Evolutionary conservation across 768 basidiomycete genomes (phyloP).

Genomic region (Rhizopogon sp.): DNA sequence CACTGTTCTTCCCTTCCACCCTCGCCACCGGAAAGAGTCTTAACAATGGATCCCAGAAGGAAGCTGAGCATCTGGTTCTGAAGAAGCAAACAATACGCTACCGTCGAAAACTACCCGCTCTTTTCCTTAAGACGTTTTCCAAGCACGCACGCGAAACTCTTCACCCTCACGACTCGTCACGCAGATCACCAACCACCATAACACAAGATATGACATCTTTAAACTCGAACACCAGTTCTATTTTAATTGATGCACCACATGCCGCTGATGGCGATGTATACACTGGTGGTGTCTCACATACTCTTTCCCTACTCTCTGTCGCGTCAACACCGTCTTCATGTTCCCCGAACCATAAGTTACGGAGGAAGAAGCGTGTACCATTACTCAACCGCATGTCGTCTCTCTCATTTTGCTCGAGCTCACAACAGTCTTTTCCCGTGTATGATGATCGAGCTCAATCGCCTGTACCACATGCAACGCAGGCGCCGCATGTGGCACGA

Average conservation of each 20-base stretch:
- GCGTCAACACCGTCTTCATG: conserved; percentile 16
- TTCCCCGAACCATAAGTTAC: conserved; percentile 30
- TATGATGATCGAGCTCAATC: conserved; percentile 13
- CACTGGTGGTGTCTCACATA: conserved; percentile 10
- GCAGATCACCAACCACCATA: conserved; percentile 1
- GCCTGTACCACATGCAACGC: conserved; percentile 7
- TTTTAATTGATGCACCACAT: conserved; percentile 16
- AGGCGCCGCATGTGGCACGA: conserved; percentile 15
- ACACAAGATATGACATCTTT: conserved; percentile 12
- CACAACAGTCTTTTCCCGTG: conserved; percentile 16
- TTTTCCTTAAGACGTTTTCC: conserved; percentile 14
- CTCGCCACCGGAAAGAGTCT: conserved; percentile 11
- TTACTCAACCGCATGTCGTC: conserved; percentile 24
- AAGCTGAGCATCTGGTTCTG: conserved; percentile 9
- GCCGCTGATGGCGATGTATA: conserved; percentile 15
- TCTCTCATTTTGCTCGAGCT: conserved; percentile 14
- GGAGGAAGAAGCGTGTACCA: conserved; percentile 34
- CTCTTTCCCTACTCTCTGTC: conserved; percentile 16
- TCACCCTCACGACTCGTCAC: neutral
- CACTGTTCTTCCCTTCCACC: conserved; percentile 12
- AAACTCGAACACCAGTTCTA: conserved; percentile 9
- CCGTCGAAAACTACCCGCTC: conserved; percentile 15
- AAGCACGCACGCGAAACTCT: conserved; percentile 12
- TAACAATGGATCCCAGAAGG: conserved; percentile 5
- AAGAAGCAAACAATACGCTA: conserved; percentile 13